phyloP scores from a whole-genome alignment of 257 asterid genomes.

The Solanum clarkiae region DNA sequence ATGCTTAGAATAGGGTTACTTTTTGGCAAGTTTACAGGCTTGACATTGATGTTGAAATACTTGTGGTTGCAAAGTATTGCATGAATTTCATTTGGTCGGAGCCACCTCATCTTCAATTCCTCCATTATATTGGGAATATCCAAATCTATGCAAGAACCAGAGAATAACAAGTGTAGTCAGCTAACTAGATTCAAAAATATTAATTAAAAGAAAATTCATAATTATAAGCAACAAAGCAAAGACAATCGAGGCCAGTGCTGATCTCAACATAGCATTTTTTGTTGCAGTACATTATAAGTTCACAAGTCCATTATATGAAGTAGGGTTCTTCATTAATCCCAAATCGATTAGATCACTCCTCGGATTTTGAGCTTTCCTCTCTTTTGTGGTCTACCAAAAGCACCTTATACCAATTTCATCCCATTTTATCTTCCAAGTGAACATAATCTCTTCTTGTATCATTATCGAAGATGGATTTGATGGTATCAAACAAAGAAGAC shows the following conservation, averaged over 20 bases:
- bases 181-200: neutral
- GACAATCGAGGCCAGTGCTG: neutral
- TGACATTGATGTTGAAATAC: conserved; percentile 59
- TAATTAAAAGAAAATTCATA: neutral
- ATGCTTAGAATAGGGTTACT: conserved; percentile 35
- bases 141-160: conserved; percentile 48
- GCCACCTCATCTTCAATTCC: conserved; percentile 89
- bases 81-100: conserved; percentile 89
- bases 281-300: neutral
- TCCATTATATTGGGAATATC: conserved; percentile 51
- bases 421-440: neutral
- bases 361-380: neutral
- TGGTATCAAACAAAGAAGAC: neutral
- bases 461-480: neutral
- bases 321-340: neutral
- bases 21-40: conserved; percentile 76
- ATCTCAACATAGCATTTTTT: neutral
- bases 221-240: neutral
- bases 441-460: neutral
- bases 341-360: neutral
- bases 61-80: conserved; percentile 78
- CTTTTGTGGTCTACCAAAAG: neutral
- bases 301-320: neutral
- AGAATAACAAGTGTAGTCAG: neutral
- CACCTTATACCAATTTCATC: neutral